Conservation (phyloP, 1,284 basidiomycete genomes). For the Malassezia restricta region DNA sequence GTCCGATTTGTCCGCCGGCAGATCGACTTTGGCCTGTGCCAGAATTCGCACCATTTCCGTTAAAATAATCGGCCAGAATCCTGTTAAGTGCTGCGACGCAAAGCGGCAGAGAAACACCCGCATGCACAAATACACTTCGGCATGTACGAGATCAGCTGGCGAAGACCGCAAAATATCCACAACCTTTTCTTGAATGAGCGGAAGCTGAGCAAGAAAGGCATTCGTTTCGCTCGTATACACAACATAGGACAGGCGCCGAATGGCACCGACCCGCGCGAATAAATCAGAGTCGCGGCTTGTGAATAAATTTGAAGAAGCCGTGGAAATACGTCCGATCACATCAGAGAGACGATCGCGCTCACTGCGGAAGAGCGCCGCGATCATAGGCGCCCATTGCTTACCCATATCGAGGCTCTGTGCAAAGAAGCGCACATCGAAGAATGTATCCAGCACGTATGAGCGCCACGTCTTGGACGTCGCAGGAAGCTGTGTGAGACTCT, state of each 20-base stretch:
- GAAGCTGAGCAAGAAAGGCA: slow-evolving; percentile 75
- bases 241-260: slow-evolving; percentile 74
- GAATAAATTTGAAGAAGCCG: slow-evolving; percentile 87
- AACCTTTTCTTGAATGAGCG: slow-evolving; percentile 86
- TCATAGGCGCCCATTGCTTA: slow-evolving; percentile 62
- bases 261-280: slow-evolving; percentile 70
- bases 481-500: slow-evolving; percentile 65
- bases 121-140: slow-evolving; percentile 81
- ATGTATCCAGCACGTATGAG: slow-evolving; percentile 62
- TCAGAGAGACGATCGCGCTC: slow-evolving; percentile 81
- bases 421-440: slow-evolving; percentile 79
- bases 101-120: slow-evolving; percentile 83
- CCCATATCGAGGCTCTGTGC: slow-evolving; percentile 56
- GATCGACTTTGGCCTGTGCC: slow-evolving; percentile 49
- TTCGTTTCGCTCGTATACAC: slow-evolving; percentile 77
- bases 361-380: slow-evolving; percentile 66
- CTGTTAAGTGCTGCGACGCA: slow-evolving; percentile 75
- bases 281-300: slow-evolving; percentile 89
- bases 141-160: slow-evolving; percentile 70
- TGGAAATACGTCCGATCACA: slow-evolving; percentile 50
- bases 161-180: slow-evolving; percentile 76
- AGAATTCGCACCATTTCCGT: slow-evolving; percentile 68
- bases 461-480: slow-evolving; percentile 75
- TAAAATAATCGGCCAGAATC: slow-evolving; percentile 91
- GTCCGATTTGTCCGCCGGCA: slow-evolving; percentile 61